Conservation (phyloP, 768 basidiomycete species). For the Hericium alpestre region DNA sequence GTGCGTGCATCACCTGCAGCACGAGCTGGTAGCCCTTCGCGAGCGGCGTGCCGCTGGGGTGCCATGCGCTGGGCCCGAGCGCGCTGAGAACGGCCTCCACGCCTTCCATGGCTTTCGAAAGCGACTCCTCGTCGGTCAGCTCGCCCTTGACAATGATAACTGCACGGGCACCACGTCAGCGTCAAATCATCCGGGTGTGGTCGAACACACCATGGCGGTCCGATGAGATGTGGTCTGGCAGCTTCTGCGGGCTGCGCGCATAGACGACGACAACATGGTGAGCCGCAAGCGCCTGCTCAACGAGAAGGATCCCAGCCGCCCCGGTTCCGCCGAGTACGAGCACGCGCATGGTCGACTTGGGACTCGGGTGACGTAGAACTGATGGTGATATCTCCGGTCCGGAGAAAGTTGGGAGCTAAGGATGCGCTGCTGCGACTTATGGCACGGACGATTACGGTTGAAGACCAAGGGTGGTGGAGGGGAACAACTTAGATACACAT, state of each 20-base stretch:
- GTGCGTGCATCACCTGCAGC: constrained; percentile 44
- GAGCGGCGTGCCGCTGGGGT: constrained; percentile 43
- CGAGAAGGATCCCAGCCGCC: constrained; percentile 43
- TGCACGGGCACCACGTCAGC: background rate
- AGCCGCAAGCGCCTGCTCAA: constrained; percentile 40
- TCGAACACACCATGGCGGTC: constrained; percentile 22
- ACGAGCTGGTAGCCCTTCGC: constrained; percentile 48
- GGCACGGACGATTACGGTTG: no score
- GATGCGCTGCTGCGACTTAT: no score
- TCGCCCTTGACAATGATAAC: constrained; percentile 44
- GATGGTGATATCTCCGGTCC: no score
- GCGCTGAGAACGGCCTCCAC: constrained; percentile 58
- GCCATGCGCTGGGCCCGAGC: constrained; percentile 41
- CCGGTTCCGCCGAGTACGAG: constrained; percentile 70
- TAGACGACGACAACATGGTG: constrained; percentile 45
- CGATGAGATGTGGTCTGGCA: constrained; percentile 39
- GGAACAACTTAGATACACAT: no score
- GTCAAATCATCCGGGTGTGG: background rate
- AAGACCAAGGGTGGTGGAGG: no score
- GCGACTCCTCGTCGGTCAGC: constrained; percentile 38
- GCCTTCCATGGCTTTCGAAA: constrained; percentile 43
- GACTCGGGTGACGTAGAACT: no score
- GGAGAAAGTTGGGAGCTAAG: no score
- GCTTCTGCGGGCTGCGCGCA: constrained; percentile 53
- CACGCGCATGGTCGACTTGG: background rate